A percentile compares a stretch with the other conserved stretches of the same genome.
These are phyloP conservation scores for Plicaturopsis crispa DNA, from an alignment of 768 basidiomycete genomes.

Conservation along the genomic window DNA sequence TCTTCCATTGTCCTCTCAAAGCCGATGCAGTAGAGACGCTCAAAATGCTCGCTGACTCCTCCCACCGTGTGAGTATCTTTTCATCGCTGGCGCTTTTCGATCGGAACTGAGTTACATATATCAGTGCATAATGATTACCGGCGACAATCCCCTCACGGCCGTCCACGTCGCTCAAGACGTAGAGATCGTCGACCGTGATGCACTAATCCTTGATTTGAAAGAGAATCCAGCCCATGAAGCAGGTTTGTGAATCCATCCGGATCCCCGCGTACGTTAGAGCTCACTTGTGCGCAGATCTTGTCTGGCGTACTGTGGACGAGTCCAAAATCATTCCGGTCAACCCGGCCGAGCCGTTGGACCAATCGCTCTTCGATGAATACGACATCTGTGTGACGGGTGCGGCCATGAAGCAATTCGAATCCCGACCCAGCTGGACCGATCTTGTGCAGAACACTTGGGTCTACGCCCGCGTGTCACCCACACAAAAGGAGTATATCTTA, in stretches of 20 bases:
- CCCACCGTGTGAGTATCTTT: slow-evolving; percentile 71
- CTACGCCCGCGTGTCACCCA: slow-evolving; percentile 94
- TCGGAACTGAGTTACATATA: slow-evolving; percentile 1
- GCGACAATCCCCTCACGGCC: slow-evolving; percentile 96
- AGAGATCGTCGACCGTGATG: slow-evolving; percentile 94
- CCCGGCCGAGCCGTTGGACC: slow-evolving; percentile 71
- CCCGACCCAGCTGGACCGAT: slow-evolving; percentile 60
- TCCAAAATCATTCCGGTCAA: slow-evolving; percentile 81
- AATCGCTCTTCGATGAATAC: slow-evolving; percentile 70
- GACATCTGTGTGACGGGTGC: slow-evolving; percentile 97
- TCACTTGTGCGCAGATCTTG: slow-evolving; percentile 48
- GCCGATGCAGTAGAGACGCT: slow-evolving; percentile 84
- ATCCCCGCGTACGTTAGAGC: background rate
- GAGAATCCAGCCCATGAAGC: slow-evolving; percentile 68
- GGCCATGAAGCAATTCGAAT: slow-evolving; percentile 83
- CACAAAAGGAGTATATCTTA: slow-evolving; percentile 93
- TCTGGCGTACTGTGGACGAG: slow-evolving; percentile 94
- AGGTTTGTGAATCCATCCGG: slow-evolving; percentile 37
- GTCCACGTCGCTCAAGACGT: slow-evolving; percentile 94
- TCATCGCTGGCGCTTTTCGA: background rate
- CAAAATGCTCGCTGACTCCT: slow-evolving; percentile 93
- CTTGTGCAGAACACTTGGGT: slow-evolving; percentile 97
- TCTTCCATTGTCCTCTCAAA: slow-evolving; percentile 98
- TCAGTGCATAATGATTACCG: slow-evolving; percentile 98
- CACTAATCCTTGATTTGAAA: slow-evolving; percentile 83